phyloP scores from a whole-genome alignment of 495 filamentous ascomycete genomes.

The Penicillium chermesinum region DNA sequence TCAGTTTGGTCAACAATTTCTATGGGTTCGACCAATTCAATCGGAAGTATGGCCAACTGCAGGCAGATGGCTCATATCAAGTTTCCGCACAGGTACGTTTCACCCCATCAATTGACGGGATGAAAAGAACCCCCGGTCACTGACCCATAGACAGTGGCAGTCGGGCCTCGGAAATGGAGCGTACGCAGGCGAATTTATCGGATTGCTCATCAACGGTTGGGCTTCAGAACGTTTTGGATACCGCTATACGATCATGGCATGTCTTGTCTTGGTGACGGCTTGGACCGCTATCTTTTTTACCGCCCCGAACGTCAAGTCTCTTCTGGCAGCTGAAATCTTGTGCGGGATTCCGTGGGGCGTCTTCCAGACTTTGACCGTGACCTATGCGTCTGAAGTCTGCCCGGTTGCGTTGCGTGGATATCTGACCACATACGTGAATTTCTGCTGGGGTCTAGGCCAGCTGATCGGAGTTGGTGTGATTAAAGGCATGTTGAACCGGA shows the following conservation, averaged over 20 bases:
- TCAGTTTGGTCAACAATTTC: constrained; percentile 49
- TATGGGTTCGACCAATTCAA: constrained; percentile 55
- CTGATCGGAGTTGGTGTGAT: constrained; percentile 72
- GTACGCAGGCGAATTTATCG: constrained; percentile 65
- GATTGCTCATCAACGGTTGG: constrained; percentile 70
- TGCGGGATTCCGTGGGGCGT: constrained; percentile 79
- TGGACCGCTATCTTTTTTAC: constrained; percentile 77
- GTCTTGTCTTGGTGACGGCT: constrained; percentile 57
- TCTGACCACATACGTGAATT: constrained; percentile 76
- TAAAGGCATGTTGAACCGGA: constrained; percentile 53
- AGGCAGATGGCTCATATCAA: constrained; percentile 56
- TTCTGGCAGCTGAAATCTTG: constrained; percentile 70
- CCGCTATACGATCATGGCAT: constrained; percentile 64
- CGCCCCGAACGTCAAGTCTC: constrained; percentile 59
- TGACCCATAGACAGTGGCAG: constrained; percentile 53
- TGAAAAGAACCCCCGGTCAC: background rate
- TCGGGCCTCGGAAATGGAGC: constrained; percentile 67
- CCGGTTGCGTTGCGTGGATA: constrained; percentile 68
- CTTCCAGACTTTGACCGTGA: constrained; percentile 74
- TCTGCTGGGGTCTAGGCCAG: constrained; percentile 77
- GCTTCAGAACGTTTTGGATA: constrained; percentile 74
- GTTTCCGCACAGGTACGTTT: constrained; percentile 51
- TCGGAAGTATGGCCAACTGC: constrained; percentile 58
- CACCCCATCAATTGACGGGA: background rate
- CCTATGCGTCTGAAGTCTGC: constrained; percentile 76